Percentiles rank a stretch among this genome's conserved stretches.
These are phyloP conservation scores for Hippophae gyantsensis DNA, from an alignment of 306 rosid species.

Conservation along the genomic window DNA sequence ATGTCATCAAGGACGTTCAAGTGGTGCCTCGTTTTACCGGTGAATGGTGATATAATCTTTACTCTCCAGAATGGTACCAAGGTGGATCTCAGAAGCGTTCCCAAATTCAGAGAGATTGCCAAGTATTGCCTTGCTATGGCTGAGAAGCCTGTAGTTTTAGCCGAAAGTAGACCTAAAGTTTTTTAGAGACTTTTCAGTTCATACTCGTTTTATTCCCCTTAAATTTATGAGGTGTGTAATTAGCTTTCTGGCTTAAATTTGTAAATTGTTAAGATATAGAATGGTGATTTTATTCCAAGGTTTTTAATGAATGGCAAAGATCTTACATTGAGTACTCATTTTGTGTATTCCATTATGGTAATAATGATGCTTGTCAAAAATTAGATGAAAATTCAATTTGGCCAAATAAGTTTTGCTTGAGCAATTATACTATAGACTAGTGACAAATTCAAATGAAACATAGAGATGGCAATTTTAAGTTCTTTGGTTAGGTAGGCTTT, in stretches of 20 bases:
- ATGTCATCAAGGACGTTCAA: slow-evolving; percentile 74
- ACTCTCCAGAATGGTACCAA: slow-evolving; percentile 80
- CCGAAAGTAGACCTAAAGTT: slow-evolving; percentile 48
- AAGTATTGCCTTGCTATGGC: slow-evolving; percentile 68
- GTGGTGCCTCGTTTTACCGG: slow-evolving; percentile 87
- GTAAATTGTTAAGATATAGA: background rate
- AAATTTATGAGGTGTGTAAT: slow-evolving; percentile 14
- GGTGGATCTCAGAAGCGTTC: slow-evolving; percentile 82
- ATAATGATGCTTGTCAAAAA: too few relatives aligned
- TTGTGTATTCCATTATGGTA: too few relatives aligned
- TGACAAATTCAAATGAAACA: too few relatives aligned
- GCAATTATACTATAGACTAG: too few relatives aligned
- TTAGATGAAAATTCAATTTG: too few relatives aligned
- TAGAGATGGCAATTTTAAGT: too few relatives aligned
- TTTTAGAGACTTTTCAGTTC: slow-evolving; percentile 23
- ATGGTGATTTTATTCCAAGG: background rate
- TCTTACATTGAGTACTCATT: background rate
- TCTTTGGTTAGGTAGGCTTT: too few relatives aligned
- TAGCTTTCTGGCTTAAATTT: background rate
- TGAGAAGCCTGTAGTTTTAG: slow-evolving; percentile 24
- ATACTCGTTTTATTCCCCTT: background rate
- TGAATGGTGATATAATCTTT: slow-evolving; percentile 79
- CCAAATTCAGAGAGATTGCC: slow-evolving; percentile 75
- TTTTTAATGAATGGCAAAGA: background rate
- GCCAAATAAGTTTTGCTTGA: too few relatives aligned